phyloP scores from a whole-genome alignment of 2,329 filamentous ascomycete genomes.

The Aspergillus udagawae region DNA sequence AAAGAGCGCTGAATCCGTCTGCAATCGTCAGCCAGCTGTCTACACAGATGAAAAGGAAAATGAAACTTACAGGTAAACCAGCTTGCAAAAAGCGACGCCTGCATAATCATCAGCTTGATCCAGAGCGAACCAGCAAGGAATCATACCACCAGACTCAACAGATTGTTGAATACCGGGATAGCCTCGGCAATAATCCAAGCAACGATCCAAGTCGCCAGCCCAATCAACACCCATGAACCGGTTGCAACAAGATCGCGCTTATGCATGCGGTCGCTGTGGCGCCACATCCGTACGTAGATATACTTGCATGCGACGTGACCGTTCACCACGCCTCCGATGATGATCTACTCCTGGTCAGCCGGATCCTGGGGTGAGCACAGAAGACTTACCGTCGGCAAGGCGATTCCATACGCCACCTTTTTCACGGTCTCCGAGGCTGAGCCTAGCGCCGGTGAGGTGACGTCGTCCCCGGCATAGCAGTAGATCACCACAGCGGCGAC shows the following conservation, averaged over 20 bases:
- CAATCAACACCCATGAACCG: slow-evolving; percentile 56
- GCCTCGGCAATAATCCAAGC: slow-evolving; percentile 65
- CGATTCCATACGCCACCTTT: slow-evolving; percentile 64
- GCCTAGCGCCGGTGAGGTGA: slow-evolving; percentile 62
- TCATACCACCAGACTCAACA: slow-evolving; percentile 55
- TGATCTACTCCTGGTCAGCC: slow-evolving; percentile 39
- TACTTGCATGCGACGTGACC: slow-evolving; percentile 63
- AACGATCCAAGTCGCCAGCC: slow-evolving; percentile 52
- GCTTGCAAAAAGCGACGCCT: slow-evolving; percentile 55
- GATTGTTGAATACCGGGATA: slow-evolving; percentile 63
- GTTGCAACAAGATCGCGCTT: slow-evolving; percentile 46
- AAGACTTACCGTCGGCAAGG: slow-evolving; percentile 53
- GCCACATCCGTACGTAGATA: slow-evolving; percentile 61
- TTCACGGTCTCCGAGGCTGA: slow-evolving; percentile 53
- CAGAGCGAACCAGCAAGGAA: not conserved
- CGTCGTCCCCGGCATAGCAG: slow-evolving; percentile 56
- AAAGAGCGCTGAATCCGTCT: slow-evolving; percentile 22
- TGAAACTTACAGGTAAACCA: slow-evolving; percentile 56
- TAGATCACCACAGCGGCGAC: slow-evolving; percentile 65
- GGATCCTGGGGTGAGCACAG: not conserved
- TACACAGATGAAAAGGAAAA: not conserved
- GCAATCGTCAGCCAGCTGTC: slow-evolving; percentile 1
- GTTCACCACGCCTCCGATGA: slow-evolving; percentile 66
- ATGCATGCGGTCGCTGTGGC: slow-evolving; percentile 51
- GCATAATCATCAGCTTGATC: not conserved